Evolutionary conservation across 2,329 filamentous ascomycete species (phyloP), one percentile per base, ranked within the genome.

Genomic region (Fusarium nodosum): DNA sequence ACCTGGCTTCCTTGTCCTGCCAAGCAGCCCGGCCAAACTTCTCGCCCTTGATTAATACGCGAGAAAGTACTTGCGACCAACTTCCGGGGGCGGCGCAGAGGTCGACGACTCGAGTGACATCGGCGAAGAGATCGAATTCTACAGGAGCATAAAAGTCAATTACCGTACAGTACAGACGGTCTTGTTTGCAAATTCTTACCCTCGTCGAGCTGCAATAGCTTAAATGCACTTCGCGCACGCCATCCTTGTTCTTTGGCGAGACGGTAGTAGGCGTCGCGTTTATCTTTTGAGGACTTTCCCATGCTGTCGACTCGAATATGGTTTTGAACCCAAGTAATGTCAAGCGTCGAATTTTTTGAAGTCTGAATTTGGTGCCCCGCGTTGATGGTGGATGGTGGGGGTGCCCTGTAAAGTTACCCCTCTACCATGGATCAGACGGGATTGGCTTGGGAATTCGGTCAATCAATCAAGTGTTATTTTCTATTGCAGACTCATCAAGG

Each of bases 191-290:
- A 1, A 2, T 9, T 12, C 74, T 64, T 62, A 89, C 88, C 88
- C 83, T 91, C 94, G 79, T 99, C 94, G 26, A 99, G 89, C 80
- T 99, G 96, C 15, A 99, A 89, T 26, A 99, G 88, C 81, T 99
- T 99, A 84, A 97, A 99, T 11, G 96, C 96, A 72, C 94, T 97
- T 60, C 96, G 88, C 30, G 96, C 96, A 36, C 96, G 92, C 95
- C 96, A 99, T 69, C 97, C 97, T 84, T 99, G 96, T 80, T 99
- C 96, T 82, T 99, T 99, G 20, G 96, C 96, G 11, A 99, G 91
- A 56, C 96, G 89, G 77, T 99, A 99, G 82, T 99, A 99, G 46
- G 94, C 94, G 79, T 99, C 96, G 55, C 96, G 92, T 82, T 99
- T 99, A 78, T 99, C 96, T 81, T 99, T 99, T 48, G 95, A 98